These are phyloP conservation scores for Pichia sp. DNA, from an alignment of 1,139 yeast genomes.

Conservation along the genomic window DNA sequence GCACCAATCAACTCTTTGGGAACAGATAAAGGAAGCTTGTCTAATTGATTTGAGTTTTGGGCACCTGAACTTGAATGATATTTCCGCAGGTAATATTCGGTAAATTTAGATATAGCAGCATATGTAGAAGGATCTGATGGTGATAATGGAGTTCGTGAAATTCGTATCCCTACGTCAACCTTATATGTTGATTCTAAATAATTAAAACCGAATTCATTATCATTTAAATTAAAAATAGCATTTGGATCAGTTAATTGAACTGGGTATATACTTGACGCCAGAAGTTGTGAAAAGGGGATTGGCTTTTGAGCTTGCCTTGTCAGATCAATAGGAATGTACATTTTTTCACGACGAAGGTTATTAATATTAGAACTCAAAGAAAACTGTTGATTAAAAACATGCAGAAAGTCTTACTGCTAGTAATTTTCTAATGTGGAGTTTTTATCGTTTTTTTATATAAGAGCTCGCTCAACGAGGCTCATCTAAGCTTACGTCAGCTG, in stretches of 20 bases:
- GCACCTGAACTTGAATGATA: constrained; percentile 31
- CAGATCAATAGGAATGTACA: constrained; percentile 30
- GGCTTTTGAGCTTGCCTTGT: constrained; percentile 22
- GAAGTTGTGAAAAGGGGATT: constrained; percentile 22
- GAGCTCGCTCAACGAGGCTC: no score
- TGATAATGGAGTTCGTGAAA: constrained; percentile 32
- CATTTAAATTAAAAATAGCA: constrained; percentile 23
- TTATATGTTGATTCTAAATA: constrained; percentile 26
- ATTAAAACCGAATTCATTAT: constrained; percentile 28
- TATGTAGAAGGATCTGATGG: constrained; percentile 33
- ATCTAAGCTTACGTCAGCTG: no score
- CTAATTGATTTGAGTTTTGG: constrained; percentile 25
- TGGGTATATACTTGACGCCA: constrained; percentile 27
- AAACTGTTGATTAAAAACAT: no score
- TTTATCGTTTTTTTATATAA: no score
- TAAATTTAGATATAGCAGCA: constrained; percentile 31
- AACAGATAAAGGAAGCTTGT: constrained; percentile 22
- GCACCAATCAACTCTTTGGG: constrained; percentile 33
- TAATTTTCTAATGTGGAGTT: no score
- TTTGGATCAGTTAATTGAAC: constrained; percentile 30
- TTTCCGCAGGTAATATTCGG: constrained; percentile 30
- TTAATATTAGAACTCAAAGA: background rate
- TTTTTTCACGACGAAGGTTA: constrained; percentile 2
- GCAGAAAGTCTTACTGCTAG: no score
- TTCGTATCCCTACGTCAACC: constrained; percentile 27